phyloP scores from a whole-genome alignment of 768 basidiomycete species.

The Astraeus odoratus region DNA sequence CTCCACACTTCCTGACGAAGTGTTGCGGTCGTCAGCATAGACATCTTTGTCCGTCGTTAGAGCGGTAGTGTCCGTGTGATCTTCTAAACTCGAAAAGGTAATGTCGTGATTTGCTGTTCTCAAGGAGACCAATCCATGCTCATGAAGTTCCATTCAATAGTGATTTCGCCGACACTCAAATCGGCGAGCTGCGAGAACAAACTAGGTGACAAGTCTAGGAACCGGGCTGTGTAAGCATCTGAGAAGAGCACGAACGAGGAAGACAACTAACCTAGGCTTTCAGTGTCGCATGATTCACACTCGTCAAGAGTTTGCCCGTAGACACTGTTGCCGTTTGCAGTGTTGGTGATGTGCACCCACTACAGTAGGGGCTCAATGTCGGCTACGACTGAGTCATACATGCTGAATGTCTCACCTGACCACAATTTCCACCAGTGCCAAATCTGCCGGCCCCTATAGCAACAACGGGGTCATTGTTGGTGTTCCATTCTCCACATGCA shows the following conservation, averaged over 20 bases:
- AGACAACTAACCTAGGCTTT: slow-evolving; percentile 48
- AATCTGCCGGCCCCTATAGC: slow-evolving; percentile 55
- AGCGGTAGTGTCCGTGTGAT: background rate
- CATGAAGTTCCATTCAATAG: slow-evolving; percentile 59
- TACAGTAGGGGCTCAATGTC: slow-evolving; percentile 22
- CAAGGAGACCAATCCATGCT: slow-evolving; percentile 36
- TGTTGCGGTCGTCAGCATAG: background rate
- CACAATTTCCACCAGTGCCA: slow-evolving; percentile 53
- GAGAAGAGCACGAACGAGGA: background rate
- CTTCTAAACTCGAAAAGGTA: background rate
- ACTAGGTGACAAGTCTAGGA: slow-evolving; percentile 58
- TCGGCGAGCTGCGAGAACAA: slow-evolving; percentile 48
- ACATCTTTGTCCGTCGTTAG: slow-evolving; percentile 1
- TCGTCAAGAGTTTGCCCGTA: slow-evolving; percentile 50
- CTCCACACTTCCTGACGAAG: slow-evolving; percentile 14
- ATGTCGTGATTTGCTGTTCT: slow-evolving; percentile 5
- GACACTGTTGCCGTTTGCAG: slow-evolving; percentile 41
- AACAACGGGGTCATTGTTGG: slow-evolving; percentile 46
- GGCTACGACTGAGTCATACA: background rate
- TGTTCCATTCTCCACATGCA: slow-evolving; percentile 55
- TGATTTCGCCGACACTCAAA: slow-evolving; percentile 43
- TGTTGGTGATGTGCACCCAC: slow-evolving; percentile 58
- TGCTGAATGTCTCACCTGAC: slow-evolving; percentile 50
- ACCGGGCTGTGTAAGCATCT: slow-evolving; percentile 3
- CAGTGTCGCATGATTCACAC: slow-evolving; percentile 47